Base-by-base conservation (phyloP, 2,329 filamentous ascomycete species). In the Thermoascus crustaceus region DNA sequence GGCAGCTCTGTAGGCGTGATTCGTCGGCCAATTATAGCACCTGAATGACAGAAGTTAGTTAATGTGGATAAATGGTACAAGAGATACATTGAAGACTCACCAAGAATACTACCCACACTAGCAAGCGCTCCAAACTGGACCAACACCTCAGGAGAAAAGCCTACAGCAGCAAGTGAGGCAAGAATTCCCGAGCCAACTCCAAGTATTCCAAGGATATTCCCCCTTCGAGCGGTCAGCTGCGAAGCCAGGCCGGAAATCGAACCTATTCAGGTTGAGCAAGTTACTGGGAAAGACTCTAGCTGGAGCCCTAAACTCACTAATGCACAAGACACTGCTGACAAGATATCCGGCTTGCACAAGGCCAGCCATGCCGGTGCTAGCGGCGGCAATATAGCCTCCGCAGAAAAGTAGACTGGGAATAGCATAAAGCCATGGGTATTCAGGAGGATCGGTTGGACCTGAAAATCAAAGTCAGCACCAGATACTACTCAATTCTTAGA, bases 1-100 rank as follows among this genome's bases (percentile, higher is more conserved):
- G 87, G 87, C 2, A 94, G 74, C 36, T 86, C 84, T 0, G 86
- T 94, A 0, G 87, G 84, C 0, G 85, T 93, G 46, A 94, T 94
- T 8, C 85, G 76, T 49, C 85, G 82, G 27, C 86, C 87, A 44
- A 94, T 89, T 16, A 87, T 55, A 32, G 85, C 73, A 20, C 84
- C 80, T 54, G 37, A 20, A 46, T 41, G 7, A 40, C 7, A 5
- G 14, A 17, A 4, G 25, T 41, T 25, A 51, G 33, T 21, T 21
- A 13, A 6, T 9, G n/a, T 7, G 7, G 29, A 29, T 19, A 7
- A 30, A 7, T 9, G 4, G 17, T 8, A 7, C 2, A 35, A 35
- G 21, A 6, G 16, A 36, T 3, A 16, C n/a, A n/a, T n/a, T n/a
- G 10, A 26, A 33, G 4, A 30, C 55, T 48, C 47, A 69, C 73